phyloP scores from a whole-genome alignment of 768 basidiomycete genomes.

The Psilocybe subaeruginosa region DNA sequence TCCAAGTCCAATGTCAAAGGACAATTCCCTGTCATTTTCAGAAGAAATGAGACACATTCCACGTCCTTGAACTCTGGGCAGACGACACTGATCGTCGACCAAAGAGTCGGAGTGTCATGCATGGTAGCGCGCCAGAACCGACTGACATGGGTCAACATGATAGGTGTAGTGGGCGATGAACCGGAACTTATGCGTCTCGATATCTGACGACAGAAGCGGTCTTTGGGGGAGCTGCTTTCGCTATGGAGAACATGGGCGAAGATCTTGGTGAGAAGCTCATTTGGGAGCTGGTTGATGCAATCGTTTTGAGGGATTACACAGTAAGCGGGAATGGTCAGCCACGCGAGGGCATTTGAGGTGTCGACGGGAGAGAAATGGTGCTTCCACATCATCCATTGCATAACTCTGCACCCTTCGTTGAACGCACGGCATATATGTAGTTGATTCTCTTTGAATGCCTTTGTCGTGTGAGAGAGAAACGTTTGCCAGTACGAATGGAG shows the following conservation, averaged over 20 bases:
- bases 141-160: constrained; percentile 10
- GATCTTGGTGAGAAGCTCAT: constrained; percentile 12
- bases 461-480: background rate
- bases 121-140: constrained; percentile 9
- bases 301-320: constrained; percentile 7
- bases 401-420: background rate
- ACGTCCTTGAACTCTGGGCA: constrained; percentile 9
- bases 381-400: constrained; percentile 12
- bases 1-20: constrained; percentile 15
- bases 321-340: constrained; percentile 13
- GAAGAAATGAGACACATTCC: constrained; percentile 6
- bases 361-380: constrained; percentile 15
- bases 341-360: constrained; percentile 13
- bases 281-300: constrained; percentile 10
- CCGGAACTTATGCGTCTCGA: constrained; percentile 10
- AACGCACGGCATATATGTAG: background rate
- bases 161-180: constrained; percentile 16
- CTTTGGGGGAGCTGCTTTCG: constrained; percentile 9
- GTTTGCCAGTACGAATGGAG: background rate
- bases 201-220: constrained; percentile 5
- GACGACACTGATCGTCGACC: constrained; percentile 15
- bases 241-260: constrained; percentile 18
- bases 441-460: background rate
- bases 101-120: constrained; percentile 9
- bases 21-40: constrained; percentile 4